Conservation (phyloP, 1,139 yeast genomes). For the Hyphopichia fennica region DNA sequence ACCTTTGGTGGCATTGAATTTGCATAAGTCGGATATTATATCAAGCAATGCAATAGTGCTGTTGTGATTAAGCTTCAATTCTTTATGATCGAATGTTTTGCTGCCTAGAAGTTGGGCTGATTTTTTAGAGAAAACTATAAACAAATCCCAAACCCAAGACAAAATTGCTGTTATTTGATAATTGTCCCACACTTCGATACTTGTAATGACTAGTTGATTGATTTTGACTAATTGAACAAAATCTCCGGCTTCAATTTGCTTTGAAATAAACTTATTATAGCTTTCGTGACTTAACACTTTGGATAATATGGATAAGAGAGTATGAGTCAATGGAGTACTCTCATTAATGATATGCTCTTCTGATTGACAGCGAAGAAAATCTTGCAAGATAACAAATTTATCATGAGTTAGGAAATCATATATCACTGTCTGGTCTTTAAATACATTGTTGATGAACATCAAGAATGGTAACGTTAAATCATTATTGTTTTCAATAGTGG, state of each 20-base stretch:
- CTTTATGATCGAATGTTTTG: slow-evolving; percentile 9
- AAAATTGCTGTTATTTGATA: slow-evolving; percentile 51
- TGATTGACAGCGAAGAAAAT: background rate
- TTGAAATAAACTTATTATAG: slow-evolving; percentile 19
- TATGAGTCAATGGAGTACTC: background rate
- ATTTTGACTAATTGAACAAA: slow-evolving; percentile 19
- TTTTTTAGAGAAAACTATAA: slow-evolving; percentile 18
- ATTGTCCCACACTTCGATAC: slow-evolving; percentile 54
- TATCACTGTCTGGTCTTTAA: slow-evolving; percentile 5
- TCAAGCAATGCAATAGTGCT: slow-evolving; percentile 40
- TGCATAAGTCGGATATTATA: slow-evolving; percentile 50
- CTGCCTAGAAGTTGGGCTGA: slow-evolving; percentile 12
- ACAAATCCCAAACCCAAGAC: slow-evolving; percentile 53
- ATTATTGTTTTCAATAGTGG: background rate
- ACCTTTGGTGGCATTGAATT: slow-evolving; percentile 51
- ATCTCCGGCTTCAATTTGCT: background rate
- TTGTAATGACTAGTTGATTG: slow-evolving; percentile 46
- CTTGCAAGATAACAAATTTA: background rate
- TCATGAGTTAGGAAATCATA: slow-evolving; percentile 9
- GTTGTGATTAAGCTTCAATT: slow-evolving; percentile 17
- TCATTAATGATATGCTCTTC: slow-evolving; percentile 1
- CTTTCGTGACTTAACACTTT: slow-evolving; percentile 22
- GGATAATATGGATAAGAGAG: slow-evolving; percentile 13
- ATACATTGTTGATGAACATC: slow-evolving; percentile 6
- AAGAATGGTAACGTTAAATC: slow-evolving; percentile 8